Evolutionary conservation across 2,329 filamentous ascomycete genomes (phyloP), one percentile per base, ranked within the genome.

Genomic region (Ophiocordyceps camponoti-rufipedis): DNA sequence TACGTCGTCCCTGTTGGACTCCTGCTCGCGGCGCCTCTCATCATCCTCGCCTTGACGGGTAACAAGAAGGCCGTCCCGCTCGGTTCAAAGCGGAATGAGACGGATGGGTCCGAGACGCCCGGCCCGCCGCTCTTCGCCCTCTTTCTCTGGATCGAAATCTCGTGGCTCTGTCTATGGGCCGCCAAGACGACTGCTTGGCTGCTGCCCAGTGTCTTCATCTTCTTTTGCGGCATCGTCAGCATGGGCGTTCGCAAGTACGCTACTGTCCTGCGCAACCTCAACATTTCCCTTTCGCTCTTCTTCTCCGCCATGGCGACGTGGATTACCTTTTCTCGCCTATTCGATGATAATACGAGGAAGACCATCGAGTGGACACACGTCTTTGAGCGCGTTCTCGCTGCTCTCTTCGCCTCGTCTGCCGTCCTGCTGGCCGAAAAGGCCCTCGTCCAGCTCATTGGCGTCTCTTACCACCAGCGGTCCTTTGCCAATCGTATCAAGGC

Each of bases 401-500:
- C 82, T 2, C 62, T 74, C 29, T 73, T 87, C 42, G 73, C 82
- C 39, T 81, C 78, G 10, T 75, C 80, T 0, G 69, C 81, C 44
- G 72, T 89, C 16, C 78, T 85, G 48, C 71, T 89, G 14, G 76
- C 67, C n/a, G 84, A 91, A 62, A 86, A 85, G 62, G 68, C 80
- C 48, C 70, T 89, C 50, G 80, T 91, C 32, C 85, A 89, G 61
- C 69, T 89, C 48, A 87, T 91, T 58, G 85, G 82, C 56, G 83
- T 91, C 59, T 82, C 81, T 49, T 91, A 91, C 59, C 85, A 91
- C 60, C 80, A 85, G 55, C 79, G 85, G 52, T 87, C 86, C 42
- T 91, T 91, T 61, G 78, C 83, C 54, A 75, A 78, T 51, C 70
- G 78, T 44, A 96, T 98, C 69, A 84, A 85, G 61, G 80, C 86